These are phyloP conservation scores for Ceratobasidium sp. DNA, from an alignment of 1,284 basidiomycete genomes.

Conservation along the genomic window DNA sequence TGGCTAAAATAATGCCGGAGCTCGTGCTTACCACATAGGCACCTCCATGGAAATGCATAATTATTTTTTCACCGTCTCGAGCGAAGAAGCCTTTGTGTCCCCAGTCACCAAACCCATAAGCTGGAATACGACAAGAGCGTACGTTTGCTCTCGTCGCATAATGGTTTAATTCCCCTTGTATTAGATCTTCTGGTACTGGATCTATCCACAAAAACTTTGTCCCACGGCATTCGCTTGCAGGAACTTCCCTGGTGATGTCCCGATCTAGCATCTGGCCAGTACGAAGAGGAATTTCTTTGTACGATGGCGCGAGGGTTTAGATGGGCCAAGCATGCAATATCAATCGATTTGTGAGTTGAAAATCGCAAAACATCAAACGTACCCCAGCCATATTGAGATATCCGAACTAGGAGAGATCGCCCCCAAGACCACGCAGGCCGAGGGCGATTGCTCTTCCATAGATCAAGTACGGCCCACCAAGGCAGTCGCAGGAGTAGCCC, in stretches of 20 bases:
- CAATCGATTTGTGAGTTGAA: slow-evolving; percentile 53
- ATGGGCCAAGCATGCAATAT: slow-evolving; percentile 51
- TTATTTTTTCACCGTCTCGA: slow-evolving; percentile 44
- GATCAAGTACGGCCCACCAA: slow-evolving; percentile 59
- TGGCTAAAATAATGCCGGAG: background rate
- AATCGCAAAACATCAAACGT: slow-evolving; percentile 49
- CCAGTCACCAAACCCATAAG: slow-evolving; percentile 63
- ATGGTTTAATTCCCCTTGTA: slow-evolving; percentile 64
- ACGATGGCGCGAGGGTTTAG: slow-evolving; percentile 49
- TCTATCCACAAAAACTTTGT: slow-evolving; percentile 69
- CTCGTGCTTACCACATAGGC: slow-evolving; percentile 41
- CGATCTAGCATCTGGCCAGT: slow-evolving; percentile 27
- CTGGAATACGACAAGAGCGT: slow-evolving; percentile 63
- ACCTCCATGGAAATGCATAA: slow-evolving; percentile 47
- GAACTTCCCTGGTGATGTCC: slow-evolving; percentile 38
- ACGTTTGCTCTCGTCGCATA: slow-evolving; percentile 63
- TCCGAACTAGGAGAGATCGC: slow-evolving; percentile 59
- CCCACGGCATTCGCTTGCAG: slow-evolving; percentile 55
- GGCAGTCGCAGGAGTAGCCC: slow-evolving; percentile 62
- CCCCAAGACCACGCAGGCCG: slow-evolving; percentile 61
- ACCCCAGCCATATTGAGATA: slow-evolving; percentile 55
- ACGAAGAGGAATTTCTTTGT: slow-evolving; percentile 58
- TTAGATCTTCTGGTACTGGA: slow-evolving; percentile 61
- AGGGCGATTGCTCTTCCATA: slow-evolving; percentile 58
- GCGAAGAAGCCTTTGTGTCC: slow-evolving; percentile 15